Base-by-base conservation (phyloP, 306 rosid genomes). In the Gillenia trifoliata region DNA sequence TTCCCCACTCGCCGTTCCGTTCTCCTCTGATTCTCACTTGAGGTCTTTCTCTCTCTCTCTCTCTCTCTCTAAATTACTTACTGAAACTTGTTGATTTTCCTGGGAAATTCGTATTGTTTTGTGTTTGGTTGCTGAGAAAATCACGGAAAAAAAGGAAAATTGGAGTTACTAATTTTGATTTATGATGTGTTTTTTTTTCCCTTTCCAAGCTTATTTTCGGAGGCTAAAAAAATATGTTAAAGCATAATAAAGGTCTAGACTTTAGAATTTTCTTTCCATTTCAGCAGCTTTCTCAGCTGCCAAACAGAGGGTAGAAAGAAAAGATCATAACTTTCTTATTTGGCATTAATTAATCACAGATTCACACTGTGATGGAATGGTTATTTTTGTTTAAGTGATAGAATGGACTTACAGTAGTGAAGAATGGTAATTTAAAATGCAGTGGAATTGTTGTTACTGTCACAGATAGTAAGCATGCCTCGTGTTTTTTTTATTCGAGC, bases 1-100 rank as follows among this genome's bases (percentile, higher is more conserved):
- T n/a, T 22, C 78, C 43, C 70, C 82, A 74, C 85, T 80, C 83
- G 80, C 85, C 22, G 36, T 8, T 57, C 81, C 61, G 56, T 47
- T 59, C 82, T 55, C 19, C 72, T 54, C 68, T 49, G 84, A 64
- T 77, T 73, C 76, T 34, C 79, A n/a, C 78, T 75, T 74, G 74
- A 73, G 85, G 83, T 78, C 1, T 31, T 61, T 73, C 69, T 77
- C 59, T 36, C 29, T 30, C 65, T 36, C 64, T 29, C 8, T 25
- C 4, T 41, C 26, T 40, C n/a, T 43, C 29, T 20, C 47, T 17
- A 1, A 10, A 38, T 38, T 11, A 20, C 41, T 59, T 57, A 23
- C 2, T 63, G 1, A 7, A 30, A 11, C 47, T 45, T 30, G 16
- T 43, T 45, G 33, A 5, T 29, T 55, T 73, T 59, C 3, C 49